Conservation (phyloP, 1,139 yeast species). For the Hyphopichia buzzinii region DNA sequence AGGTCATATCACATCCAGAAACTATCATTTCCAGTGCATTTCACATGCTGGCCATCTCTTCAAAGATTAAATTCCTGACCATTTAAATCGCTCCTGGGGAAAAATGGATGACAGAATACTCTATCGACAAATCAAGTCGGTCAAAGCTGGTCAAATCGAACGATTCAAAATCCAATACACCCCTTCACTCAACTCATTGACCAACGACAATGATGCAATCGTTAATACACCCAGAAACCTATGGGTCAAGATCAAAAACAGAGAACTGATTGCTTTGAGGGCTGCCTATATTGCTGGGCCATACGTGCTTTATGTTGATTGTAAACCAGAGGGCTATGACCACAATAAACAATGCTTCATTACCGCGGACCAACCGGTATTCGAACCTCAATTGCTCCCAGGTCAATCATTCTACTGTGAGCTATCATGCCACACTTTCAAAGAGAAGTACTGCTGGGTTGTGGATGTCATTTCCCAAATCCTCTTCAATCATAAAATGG, state of each 20-base stretch:
- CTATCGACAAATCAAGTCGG: constrained; percentile 30
- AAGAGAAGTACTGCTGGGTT: constrained; percentile 62
- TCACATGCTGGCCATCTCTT: too few relatives aligned
- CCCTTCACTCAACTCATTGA: constrained; percentile 26
- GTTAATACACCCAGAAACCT: constrained; percentile 24
- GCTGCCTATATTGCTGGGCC: constrained; percentile 95
- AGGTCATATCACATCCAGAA: too few relatives aligned
- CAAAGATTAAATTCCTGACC: too few relatives aligned
- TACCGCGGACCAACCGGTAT: constrained; percentile 68
- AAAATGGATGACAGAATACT: constrained; percentile 23
- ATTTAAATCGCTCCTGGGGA: background rate
- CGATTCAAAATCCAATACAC: constrained; percentile 34
- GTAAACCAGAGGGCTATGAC: constrained; percentile 62
- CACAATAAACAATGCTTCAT: constrained; percentile 52
- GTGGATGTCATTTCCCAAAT: constrained; percentile 87
- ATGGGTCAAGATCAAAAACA: constrained; percentile 71
- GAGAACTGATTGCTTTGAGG: constrained; percentile 69
- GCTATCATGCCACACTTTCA: constrained; percentile 37
- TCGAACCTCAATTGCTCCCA: constrained; percentile 66
- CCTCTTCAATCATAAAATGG: constrained; percentile 68
- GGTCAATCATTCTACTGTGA: constrained; percentile 57
- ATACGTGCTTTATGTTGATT: constrained; percentile 80
- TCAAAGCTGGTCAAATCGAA: constrained; percentile 39
- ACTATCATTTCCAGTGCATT: too few relatives aligned
- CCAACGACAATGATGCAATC: constrained; percentile 13